These are phyloP conservation scores for Sugiyamaella sp. DNA, from an alignment of 1,139 yeast genomes.

Conservation along the genomic window DNA sequence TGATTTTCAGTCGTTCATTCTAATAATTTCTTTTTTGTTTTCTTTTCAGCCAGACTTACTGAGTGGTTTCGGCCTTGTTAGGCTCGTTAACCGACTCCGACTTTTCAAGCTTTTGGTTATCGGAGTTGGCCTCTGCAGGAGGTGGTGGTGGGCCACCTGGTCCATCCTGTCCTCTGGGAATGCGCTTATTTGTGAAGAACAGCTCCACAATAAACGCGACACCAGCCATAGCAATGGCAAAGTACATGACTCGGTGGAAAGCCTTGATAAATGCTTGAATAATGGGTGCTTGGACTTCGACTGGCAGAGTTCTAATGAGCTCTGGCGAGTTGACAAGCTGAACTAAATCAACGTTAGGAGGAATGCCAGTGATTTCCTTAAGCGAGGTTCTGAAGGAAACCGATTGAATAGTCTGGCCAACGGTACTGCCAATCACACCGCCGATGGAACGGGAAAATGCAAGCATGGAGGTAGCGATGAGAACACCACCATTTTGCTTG, in stretches of 20 bases:
- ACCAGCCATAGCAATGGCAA: slow-evolving; percentile 29
- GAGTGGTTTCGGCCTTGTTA: neutral
- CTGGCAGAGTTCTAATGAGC: slow-evolving; percentile 28
- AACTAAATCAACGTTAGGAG: slow-evolving; percentile 21
- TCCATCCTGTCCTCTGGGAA: slow-evolving; percentile 24
- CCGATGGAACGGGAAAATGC: slow-evolving; percentile 54
- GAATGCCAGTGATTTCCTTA: slow-evolving; percentile 19
- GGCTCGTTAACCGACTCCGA: neutral
- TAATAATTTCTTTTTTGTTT: neutral
- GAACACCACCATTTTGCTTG: slow-evolving; percentile 52
- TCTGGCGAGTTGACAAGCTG: slow-evolving; percentile 31
- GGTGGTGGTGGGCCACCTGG: slow-evolving; percentile 5
- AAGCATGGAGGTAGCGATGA: slow-evolving; percentile 53
- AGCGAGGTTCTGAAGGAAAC: slow-evolving; percentile 34
- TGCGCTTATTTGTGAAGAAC: slow-evolving; percentile 32
- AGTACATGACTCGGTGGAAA: slow-evolving; percentile 33
- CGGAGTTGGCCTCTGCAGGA: neutral
- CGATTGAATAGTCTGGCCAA: slow-evolving; percentile 54
- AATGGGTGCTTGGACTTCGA: slow-evolving; percentile 21
- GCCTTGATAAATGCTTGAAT: slow-evolving; percentile 33
- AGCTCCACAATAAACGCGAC: slow-evolving; percentile 26
- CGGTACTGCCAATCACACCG: slow-evolving; percentile 52
- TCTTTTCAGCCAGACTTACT: neutral
- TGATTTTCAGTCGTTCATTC: too few species aligned
- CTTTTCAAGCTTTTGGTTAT: neutral